Conservation (phyloP, 345 rosid species). For the Eucalyptus sideroxylon region DNA sequence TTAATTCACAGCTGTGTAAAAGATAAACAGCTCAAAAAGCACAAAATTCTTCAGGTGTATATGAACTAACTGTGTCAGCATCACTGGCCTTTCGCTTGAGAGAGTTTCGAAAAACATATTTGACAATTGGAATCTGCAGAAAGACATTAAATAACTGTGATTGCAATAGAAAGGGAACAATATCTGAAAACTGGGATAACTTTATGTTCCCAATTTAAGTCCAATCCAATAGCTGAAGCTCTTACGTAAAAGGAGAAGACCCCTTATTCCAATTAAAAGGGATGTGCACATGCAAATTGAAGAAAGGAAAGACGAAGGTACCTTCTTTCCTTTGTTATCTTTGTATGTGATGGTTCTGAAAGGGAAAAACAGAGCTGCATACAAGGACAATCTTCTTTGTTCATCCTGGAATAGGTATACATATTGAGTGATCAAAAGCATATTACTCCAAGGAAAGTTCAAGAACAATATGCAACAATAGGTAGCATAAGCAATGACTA, state of each 20-base stretch:
- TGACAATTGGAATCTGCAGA: slow-evolving; percentile 57
- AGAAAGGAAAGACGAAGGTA: background rate
- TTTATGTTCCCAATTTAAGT: background rate
- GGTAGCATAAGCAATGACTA: background rate
- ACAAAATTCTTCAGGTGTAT: background rate
- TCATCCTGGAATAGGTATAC: slow-evolving; percentile 48
- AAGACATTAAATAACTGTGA: background rate
- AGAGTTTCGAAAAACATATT: slow-evolving; percentile 58
- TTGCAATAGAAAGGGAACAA: background rate
- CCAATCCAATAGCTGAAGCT: background rate
- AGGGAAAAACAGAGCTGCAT: slow-evolving; percentile 84
- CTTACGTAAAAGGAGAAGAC: background rate
- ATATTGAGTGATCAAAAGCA: background rate
- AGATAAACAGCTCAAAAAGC: background rate
- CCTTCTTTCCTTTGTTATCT: slow-evolving; percentile 70
- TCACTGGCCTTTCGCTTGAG: slow-evolving; percentile 76
- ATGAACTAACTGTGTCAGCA: slow-evolving; percentile 53
- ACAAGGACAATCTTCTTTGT: slow-evolving; percentile 56
- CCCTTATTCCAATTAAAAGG: background rate
- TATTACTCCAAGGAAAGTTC: background rate
- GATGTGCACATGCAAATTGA: background rate
- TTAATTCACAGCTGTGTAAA: background rate
- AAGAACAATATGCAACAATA: background rate
- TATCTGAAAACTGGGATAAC: background rate
- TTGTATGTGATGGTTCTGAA: slow-evolving; percentile 32